Evolutionary conservation across 768 basidiomycete genomes (phyloP).

Genomic region (Hericium coralloides): DNA sequence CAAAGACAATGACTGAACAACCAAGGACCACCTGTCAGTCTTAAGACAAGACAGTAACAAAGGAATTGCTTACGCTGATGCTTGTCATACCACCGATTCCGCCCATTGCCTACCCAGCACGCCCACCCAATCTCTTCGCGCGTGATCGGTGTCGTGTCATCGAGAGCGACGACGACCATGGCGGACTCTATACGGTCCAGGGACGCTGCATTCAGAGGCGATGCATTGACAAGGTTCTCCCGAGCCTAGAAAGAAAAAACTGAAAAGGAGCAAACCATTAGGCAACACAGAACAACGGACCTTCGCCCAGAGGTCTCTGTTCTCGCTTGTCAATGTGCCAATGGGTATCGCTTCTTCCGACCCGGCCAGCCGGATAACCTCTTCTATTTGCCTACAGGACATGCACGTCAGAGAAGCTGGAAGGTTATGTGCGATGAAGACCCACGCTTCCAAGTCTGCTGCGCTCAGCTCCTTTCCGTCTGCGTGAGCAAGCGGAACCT

Average conservation of each 20-base stretch:
- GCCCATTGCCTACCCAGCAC: conserved; percentile 85
- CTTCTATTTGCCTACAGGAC: conserved; percentile 47
- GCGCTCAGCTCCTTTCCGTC: conserved; percentile 66
- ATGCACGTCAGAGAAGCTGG: background rate
- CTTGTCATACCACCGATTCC: conserved; percentile 94
- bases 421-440: background rate
- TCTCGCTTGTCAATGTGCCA: conserved; percentile 82
- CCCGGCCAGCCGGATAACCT: conserved; percentile 59
- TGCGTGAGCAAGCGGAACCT: conserved; percentile 59
- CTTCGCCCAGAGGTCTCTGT: conserved; percentile 85
- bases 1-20: conserved; percentile 80
- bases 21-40: background rate
- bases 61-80: conserved; percentile 56
- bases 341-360: conserved; percentile 34
- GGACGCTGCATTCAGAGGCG: conserved; percentile 52
- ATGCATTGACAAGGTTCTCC: conserved; percentile 52
- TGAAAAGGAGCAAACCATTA: conserved; percentile 7
- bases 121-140: conserved; percentile 76
- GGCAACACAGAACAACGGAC: conserved; percentile 28
- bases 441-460: conserved; percentile 71
- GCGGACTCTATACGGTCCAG: conserved; percentile 83
- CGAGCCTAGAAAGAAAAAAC: conserved; percentile 33
- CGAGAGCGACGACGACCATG: conserved; percentile 80
- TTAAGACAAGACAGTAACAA: background rate
- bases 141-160: conserved; percentile 73